Evolutionary conservation across 108 stramenopile genomes (phyloP).

Genomic region (Skeletonema grethae): DNA sequence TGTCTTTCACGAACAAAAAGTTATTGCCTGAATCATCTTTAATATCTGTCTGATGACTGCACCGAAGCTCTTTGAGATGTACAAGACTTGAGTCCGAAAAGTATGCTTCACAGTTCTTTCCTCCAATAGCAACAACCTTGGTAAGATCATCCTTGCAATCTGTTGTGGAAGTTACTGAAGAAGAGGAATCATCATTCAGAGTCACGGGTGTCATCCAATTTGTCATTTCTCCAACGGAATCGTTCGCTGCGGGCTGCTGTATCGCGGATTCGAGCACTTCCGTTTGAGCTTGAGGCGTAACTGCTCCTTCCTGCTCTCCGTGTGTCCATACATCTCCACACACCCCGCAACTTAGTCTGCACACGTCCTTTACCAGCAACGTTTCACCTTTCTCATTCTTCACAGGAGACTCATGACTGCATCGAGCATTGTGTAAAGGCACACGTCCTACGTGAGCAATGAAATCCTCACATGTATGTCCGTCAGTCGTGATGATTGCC

Average conservation of each 20-base stretch:
- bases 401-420: not conserved
- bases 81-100: not conserved
- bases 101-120: not conserved
- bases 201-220: not conserved
- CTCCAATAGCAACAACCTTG: not conserved
- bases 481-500: not conserved
- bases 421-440: not conserved
- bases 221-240: not conserved
- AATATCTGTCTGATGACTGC: not conserved
- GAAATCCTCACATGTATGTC: not conserved
- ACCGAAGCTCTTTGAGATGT: not conserved
- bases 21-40: not conserved
- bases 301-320: not conserved
- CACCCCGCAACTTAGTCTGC: not conserved
- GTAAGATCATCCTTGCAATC: not conserved
- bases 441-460: not conserved
- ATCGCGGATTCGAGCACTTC: not conserved
- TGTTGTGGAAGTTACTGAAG: not conserved
- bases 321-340: not conserved
- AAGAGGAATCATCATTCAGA: not conserved
- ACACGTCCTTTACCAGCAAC: not conserved
- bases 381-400: conserved; percentile 1
- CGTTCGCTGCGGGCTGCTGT: not conserved
- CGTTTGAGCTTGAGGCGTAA: too few species aligned
- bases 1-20: not conserved